Base-by-base conservation (phyloP, 2,329 filamentous ascomycete species). In the Ilyonectria destructans region DNA sequence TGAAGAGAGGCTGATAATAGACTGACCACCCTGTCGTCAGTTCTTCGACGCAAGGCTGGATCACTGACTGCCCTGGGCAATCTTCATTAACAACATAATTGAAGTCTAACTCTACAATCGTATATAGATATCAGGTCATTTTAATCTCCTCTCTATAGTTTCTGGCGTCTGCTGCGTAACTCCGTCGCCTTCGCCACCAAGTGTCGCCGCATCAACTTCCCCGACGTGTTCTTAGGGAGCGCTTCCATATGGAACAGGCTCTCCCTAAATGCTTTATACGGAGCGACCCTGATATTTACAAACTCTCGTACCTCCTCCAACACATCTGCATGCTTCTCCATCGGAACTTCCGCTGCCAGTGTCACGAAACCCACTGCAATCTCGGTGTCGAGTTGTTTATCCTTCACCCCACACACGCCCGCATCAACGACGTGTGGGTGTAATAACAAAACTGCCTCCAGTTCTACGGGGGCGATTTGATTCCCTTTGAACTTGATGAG, bases 201-300 rank as follows among this genome's bases (percentile, higher is more conserved):
- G 15, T 73, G 62, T 23, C 77, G 66, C 52, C 78, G 61, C 21
- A 80, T 54, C 21, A 81, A 60, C 67, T 81, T 80, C 19, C 79
- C 79, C 37, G 74, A 71, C 6, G 61, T 48, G 17, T 70, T 72
- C 66, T 77, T 80, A 1, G 79, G 79, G 13, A 81, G 63, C 46
- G 67, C 51, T 10, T 76, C 61, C n/a, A 79, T 62, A 19, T 68
- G 40, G 10, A 77, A 68, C 6, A 80, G 57, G 4, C 69, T 71
- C 58, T 76, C 77, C 26, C 77, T 69, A 15, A 80, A 71, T 58
- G 68, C 76, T 66, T 80, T 80, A 60, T 78, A 79, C 4, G 74
- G 56, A 9, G 76, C 71, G 0, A 80, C 78, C 29, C 75, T 74
- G 8, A 62, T 45, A 58, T 80, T 75, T 4, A 77, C 75, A 64